Conservation (phyloP, 257 asterid species). For the Rhazya stricta region DNA sequence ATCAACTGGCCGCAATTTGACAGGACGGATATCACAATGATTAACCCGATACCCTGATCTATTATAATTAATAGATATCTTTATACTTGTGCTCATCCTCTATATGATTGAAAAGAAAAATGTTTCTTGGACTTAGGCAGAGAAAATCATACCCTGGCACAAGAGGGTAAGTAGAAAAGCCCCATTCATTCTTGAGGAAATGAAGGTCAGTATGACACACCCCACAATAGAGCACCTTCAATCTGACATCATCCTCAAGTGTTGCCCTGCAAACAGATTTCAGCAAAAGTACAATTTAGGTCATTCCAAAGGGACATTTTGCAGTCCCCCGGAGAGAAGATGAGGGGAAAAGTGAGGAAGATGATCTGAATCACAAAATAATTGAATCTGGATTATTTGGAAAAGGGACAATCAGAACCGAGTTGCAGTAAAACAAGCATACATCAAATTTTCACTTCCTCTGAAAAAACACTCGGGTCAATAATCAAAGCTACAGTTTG, state of each 20-base stretch:
- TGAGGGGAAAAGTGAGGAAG: no score
- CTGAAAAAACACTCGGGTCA: no score
- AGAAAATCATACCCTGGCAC: slow-evolving; percentile 23
- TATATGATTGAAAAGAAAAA: not conserved
- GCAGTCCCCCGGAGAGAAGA: no score
- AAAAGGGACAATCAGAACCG: not conserved
- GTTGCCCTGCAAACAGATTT: slow-evolving; percentile 17
- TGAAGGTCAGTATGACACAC: slow-evolving; percentile 31
- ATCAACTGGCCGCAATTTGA: no score
- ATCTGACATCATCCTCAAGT: slow-evolving; percentile 20
- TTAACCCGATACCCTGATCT: no score
- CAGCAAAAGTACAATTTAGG: no score
- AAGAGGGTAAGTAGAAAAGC: slow-evolving; percentile 20
- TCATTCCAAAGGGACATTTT: no score
- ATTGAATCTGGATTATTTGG: not conserved
- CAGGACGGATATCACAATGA: no score
- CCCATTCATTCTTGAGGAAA: slow-evolving; percentile 27
- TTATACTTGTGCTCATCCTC: not conserved
- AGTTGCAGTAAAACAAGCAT: not conserved
- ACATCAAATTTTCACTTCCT: no score
- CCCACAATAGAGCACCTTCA: slow-evolving; percentile 27
- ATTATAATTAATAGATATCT: no score
- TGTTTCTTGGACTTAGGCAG: not conserved
- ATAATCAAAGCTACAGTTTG: not conserved
- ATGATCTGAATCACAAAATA: no score